Percentiles rank a stretch among this genome's conserved stretches.
phyloP scores from a whole-genome alignment of 306 rosid species.

The Cucurbita pepo region DNA sequence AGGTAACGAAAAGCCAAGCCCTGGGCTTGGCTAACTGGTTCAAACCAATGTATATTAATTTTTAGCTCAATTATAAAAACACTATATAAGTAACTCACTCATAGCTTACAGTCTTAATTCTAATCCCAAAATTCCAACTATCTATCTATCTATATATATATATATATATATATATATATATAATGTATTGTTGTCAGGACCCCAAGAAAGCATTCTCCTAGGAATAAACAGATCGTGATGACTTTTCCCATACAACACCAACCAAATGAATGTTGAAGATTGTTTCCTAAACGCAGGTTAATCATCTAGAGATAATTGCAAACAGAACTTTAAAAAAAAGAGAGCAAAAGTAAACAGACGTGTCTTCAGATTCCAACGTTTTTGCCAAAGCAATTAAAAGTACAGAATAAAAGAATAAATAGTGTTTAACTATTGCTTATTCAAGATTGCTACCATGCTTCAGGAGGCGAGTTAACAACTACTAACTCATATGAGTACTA shows the following conservation, averaged over 20 bases:
- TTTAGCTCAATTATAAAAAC: too few species aligned
- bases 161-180: not conserved
- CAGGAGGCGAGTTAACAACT: not conserved
- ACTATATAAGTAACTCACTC: too few species aligned
- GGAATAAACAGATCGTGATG: not conserved
- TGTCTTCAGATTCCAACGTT: not conserved
- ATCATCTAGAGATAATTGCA: not conserved
- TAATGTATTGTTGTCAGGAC: not conserved
- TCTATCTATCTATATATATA: not conserved
- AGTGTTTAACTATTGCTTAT: not conserved
- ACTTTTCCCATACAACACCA: not conserved
- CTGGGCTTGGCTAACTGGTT: too few species aligned
- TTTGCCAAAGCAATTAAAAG: not conserved
- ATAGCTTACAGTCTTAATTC: not conserved
- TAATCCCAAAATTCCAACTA: not conserved
- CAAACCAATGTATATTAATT: too few species aligned
- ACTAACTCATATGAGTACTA: not conserved
- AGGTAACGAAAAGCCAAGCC: too few species aligned
- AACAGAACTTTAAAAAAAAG: not conserved
- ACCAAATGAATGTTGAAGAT: not conserved
- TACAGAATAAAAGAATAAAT: not conserved
- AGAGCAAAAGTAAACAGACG: not conserved
- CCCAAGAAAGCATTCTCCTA: not conserved
- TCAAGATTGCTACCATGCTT: not conserved
- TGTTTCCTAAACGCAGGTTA: not conserved